Evolutionary conservation across 441 rosid genomes (phyloP), one percentile per base, ranked within the genome.

Genomic region (Erodium trifolium): DNA sequence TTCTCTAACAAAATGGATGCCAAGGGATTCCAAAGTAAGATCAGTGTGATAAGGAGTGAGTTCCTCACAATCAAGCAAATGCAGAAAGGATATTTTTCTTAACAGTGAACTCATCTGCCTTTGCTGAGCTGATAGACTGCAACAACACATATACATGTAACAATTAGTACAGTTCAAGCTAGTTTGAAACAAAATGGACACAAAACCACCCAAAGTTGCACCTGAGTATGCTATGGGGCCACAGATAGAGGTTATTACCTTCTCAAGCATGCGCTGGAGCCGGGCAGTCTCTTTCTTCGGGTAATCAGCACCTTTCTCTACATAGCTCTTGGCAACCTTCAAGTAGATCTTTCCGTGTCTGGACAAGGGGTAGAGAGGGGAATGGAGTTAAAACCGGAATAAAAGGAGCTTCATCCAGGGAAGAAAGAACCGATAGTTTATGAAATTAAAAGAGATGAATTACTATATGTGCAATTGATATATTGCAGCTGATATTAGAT

Each of bases 71-170:
- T 84, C 75, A 87, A 70, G 82, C 86, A 69, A 89, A 93, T 63
- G 92, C 51, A 19, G 80, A 74, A 14, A 93, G 79, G 74, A 91
- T 82, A 70, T 91, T 93, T 80, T 81, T 91, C 91, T 91, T 93
- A 66, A 91, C 72, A 35, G 87, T 86, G 75, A 93, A 85, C 65
- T 91, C 97, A 51, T 93, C 98, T 14, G 88, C 96, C 83, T 93
- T 93, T 14, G 76, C 82, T 23, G 93, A 79, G 82, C 96, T 93
- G 73, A 93, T 85, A 1, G 97, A 82, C 97, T 89, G 89, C 84
- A 78, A 27, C 64, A 51, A 66, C 6, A 39, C 45, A 9, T 8
- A 39, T 5, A 39, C 45, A 9, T 39, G 45, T 9, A 39, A 39
- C 45, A 39, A 39, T 39, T 6, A 39, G 7, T 39, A 39, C 45